Base-by-base conservation (phyloP, 2,329 filamentous ascomycete genomes). In the Rhinocladiella mackenziei region DNA sequence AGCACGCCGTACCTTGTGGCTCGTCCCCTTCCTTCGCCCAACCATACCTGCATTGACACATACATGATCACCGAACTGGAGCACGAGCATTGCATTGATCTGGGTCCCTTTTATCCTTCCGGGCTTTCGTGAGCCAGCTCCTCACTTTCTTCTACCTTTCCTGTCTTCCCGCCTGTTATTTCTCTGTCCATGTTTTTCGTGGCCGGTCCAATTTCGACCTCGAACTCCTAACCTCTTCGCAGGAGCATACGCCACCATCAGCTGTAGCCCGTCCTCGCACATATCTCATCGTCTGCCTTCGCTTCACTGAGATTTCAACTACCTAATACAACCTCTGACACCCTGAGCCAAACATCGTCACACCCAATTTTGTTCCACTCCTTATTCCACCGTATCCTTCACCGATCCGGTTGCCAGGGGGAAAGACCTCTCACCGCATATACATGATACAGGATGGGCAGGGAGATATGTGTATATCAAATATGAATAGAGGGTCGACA, bases 301-400 rank as follows among this genome's bases (percentile, higher is more conserved):
- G 7, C 23, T 26, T 26, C 7, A 7, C 23, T 11, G 7, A 7
- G 23, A 26, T 7, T 26, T 11, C 11, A 26, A 7, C 23, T 11
- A 26, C 23, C 23, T 7, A 26, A 26, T 11, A 18, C 22, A n/a
- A 26, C 13, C 4, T 26, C 22, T 37, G 34, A 25, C 34, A 37
- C n/a, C n/a, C n/a, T n/a, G n/a, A n/a, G n/a, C n/a, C 34, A 37
- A 22, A 37, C 34, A 17, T 37, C 34, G 34, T 37, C 34, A 25
- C 34, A 37, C 20, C 22, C n/a, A n/a, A n/a, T n/a, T n/a, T n/a
- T n/a, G n/a, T n/a, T n/a, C n/a, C n/a, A n/a, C n/a, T n/a, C n/a
- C n/a, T n/a, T n/a, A n/a, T n/a, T n/a, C n/a, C n/a, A n/a, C n/a
- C n/a, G n/a, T n/a, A n/a, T n/a, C n/a, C n/a, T n/a, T n/a, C n/a